Evolutionary conservation across 192 early-diverging fungal genomes (phyloP).

Genomic region (Chytriomyces sp.): DNA sequence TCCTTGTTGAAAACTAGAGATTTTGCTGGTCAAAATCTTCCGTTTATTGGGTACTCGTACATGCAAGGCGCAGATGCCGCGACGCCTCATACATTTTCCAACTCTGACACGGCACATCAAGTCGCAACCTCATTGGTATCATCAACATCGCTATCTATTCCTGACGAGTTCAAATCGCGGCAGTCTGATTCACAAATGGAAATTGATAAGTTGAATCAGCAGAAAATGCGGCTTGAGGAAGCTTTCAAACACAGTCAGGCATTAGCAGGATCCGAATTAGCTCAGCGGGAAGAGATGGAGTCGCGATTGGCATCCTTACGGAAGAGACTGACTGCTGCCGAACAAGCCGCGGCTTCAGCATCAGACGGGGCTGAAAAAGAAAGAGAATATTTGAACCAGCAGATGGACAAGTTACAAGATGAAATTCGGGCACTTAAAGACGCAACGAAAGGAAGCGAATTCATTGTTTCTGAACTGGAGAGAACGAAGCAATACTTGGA

Average conservation of each 20-base stretch:
- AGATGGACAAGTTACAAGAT: not conserved
- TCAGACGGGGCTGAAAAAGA: constrained; percentile 3
- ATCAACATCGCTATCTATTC: too few relatives aligned
- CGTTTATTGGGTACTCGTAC: constrained; percentile 89
- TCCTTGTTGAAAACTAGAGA: constrained; percentile 51
- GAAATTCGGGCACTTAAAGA: not conserved
- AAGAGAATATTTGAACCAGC: not conserved
- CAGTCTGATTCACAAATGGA: not conserved
- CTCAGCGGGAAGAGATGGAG: constrained; percentile 28
- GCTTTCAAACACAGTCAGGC: constrained; percentile 14
- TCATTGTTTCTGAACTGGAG: not conserved
- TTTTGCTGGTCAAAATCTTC: constrained; percentile 78
- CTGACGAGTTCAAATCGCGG: not conserved
- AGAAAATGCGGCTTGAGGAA: constrained; percentile 27
- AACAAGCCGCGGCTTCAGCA: constrained; percentile 22
- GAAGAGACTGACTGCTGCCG: not conserved
- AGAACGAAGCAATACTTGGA: constrained; percentile 16
- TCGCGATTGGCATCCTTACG: constrained; percentile 16
- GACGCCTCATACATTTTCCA: not conserved
- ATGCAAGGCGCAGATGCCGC: constrained; percentile 41
- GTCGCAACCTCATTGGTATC: not conserved
- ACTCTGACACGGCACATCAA: not conserved
- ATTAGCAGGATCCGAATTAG: not conserved
- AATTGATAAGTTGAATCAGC: constrained; percentile 23
- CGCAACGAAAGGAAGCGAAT: not conserved